A percentile compares a stretch with the other conserved stretches of the same genome.
Conservation (phyloP, 495 filamentous ascomycete species). For the Lasiosphaeria hispida region DNA sequence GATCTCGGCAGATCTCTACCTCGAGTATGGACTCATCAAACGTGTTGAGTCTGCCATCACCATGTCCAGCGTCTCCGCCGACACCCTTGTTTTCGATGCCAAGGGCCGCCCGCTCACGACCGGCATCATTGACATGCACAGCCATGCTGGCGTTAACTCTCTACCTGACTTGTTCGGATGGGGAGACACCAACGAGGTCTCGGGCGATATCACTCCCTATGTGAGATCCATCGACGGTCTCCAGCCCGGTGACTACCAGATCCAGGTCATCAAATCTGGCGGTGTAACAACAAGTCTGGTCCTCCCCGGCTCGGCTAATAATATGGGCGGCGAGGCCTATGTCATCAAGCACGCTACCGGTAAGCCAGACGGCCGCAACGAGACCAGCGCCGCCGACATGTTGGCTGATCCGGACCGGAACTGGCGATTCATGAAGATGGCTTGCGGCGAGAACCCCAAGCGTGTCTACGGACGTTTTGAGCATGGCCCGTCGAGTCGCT, state of each 20-base stretch:
- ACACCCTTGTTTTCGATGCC: constrained; percentile 48
- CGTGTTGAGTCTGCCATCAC: constrained; percentile 37
- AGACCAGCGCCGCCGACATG: constrained; percentile 49
- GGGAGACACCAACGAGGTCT: constrained; percentile 53
- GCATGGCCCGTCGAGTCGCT: constrained; percentile 42
- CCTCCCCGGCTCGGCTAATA: constrained; percentile 62
- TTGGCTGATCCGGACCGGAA: constrained; percentile 48
- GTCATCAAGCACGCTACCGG: constrained; percentile 60
- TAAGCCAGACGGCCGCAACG: constrained; percentile 46
- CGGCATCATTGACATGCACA: constrained; percentile 68
- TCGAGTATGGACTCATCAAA: constrained; percentile 50
- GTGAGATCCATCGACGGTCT: constrained; percentile 58
- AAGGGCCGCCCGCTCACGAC: constrained; percentile 58
- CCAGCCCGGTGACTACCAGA: constrained; percentile 49
- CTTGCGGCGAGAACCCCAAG: constrained; percentile 65
- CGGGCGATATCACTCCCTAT: constrained; percentile 54
- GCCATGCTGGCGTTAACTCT: constrained; percentile 50
- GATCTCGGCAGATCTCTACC: constrained; percentile 44
- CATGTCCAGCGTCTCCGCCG: constrained; percentile 26
- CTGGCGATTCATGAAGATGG: constrained; percentile 69
- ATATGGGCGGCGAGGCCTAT: constrained; percentile 65
- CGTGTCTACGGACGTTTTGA: constrained; percentile 49
- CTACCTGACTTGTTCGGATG: constrained; percentile 42
- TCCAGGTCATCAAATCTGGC: constrained; percentile 62
- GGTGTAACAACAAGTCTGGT: constrained; percentile 67